A percentile compares a stretch with the other conserved stretches of the same genome.
Conservation (phyloP, 345 rosid species). For the Hibiscus tridactylites region DNA sequence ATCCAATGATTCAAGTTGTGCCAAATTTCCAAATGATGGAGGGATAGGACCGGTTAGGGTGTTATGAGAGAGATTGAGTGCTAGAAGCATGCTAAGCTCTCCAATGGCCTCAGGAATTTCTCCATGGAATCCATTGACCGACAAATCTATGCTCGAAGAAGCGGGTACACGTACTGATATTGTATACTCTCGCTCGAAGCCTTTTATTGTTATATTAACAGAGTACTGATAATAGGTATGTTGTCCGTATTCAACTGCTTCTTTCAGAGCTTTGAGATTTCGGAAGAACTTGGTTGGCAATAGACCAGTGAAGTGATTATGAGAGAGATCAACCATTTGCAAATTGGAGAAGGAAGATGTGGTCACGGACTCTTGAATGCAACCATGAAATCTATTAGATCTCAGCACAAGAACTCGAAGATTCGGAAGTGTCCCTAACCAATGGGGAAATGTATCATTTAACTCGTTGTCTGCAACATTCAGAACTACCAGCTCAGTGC, state of each 20-base stretch:
- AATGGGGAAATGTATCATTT: neutral
- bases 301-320: neutral
- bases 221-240: no score
- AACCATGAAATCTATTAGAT: neutral
- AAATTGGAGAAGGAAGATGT: neutral
- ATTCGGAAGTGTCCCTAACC: neutral
- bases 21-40: neutral
- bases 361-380: neutral
- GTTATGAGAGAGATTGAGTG: neutral
- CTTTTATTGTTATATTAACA: no score
- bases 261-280: no score
- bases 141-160: neutral
- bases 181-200: no score
- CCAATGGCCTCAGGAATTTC: neutral
- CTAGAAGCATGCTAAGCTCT: neutral
- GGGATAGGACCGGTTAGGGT: neutral
- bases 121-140: neutral
- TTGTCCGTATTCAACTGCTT: no score
- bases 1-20: neutral
- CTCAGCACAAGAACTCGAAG: neutral
- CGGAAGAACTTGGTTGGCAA: no score
- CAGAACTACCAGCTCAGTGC: neutral
- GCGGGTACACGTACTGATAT: neutral
- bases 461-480: constrained; percentile 10
- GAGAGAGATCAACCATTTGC: neutral